Percentiles rank a stretch among this genome's conserved stretches.
These are phyloP conservation scores for Sistotremastrum niveocremeum DNA, from an alignment of 768 basidiomycete genomes.

Conservation along the genomic window DNA sequence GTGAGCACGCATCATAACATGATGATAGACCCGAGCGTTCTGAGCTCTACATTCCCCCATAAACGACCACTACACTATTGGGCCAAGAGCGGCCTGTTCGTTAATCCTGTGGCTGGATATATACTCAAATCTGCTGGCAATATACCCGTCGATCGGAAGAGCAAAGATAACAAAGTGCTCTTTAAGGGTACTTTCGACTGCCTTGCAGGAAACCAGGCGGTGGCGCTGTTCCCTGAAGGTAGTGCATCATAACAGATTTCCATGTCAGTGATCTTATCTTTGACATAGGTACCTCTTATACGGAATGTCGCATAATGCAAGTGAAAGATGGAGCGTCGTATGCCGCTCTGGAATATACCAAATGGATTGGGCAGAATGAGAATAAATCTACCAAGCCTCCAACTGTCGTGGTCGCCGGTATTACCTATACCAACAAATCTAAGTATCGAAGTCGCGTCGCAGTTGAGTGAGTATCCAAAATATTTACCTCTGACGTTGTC, in stretches of 20 bases:
- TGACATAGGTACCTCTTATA: constrained; percentile 29
- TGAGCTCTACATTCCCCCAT: constrained; percentile 76
- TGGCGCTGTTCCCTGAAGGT: constrained; percentile 91
- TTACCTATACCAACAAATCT: constrained; percentile 91
- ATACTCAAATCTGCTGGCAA: constrained; percentile 87
- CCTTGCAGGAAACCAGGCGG: constrained; percentile 62
- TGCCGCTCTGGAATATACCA: constrained; percentile 86
- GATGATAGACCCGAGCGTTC: constrained; percentile 78
- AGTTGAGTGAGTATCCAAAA: constrained; percentile 35
- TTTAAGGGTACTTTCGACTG: constrained; percentile 86
- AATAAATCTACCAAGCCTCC: constrained; percentile 32
- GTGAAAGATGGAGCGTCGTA: constrained; percentile 85
- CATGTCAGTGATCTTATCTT: constrained; percentile 6
- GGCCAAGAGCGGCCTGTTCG: constrained; percentile 87
- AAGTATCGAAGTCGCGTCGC: constrained; percentile 86
- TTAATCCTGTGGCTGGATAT: constrained; percentile 56
- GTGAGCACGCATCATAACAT: constrained; percentile 88
- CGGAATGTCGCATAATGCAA: constrained; percentile 32
- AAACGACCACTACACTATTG: constrained; percentile 76
- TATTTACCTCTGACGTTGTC: background rate
- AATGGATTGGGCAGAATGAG: constrained; percentile 54
- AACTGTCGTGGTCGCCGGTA: constrained; percentile 67
- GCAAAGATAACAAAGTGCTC: constrained; percentile 77
- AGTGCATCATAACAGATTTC: constrained; percentile 66
- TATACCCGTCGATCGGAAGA: constrained; percentile 93